phyloP scores from a whole-genome alignment of 2,329 filamentous ascomycete genomes.

The Harringtonia aguacate region DNA sequence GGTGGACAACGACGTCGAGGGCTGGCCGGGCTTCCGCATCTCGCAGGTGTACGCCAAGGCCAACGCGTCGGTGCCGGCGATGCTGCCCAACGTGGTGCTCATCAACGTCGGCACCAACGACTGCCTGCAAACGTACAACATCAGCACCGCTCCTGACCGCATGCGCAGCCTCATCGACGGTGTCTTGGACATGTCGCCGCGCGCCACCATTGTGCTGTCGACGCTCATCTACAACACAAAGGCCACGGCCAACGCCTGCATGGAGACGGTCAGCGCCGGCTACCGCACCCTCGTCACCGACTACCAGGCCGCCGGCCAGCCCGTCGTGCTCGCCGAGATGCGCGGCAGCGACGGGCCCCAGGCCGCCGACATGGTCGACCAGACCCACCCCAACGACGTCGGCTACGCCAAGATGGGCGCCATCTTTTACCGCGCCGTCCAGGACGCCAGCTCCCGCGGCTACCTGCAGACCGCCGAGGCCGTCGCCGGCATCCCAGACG shows the following conservation, averaged over 20 bases:
- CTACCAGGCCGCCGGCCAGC: slow-evolving; percentile 8
- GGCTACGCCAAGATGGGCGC: slow-evolving; percentile 9
- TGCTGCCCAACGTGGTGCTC: slow-evolving; percentile 12
- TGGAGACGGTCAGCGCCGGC: slow-evolving; percentile 9
- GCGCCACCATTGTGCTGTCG: slow-evolving; percentile 14
- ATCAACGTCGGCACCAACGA: slow-evolving; percentile 14
- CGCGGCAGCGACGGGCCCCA: slow-evolving; percentile 6
- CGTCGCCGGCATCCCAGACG: not conserved
- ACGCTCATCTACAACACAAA: slow-evolving; percentile 12
- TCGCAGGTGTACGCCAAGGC: slow-evolving; percentile 4
- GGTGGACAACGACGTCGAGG: slow-evolving; percentile 7
- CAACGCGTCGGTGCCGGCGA: not conserved
- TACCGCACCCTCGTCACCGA: slow-evolving; percentile 4
- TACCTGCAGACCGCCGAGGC: not conserved
- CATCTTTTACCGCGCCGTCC: not conserved
- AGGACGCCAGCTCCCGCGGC: not conserved
- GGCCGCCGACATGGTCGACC: slow-evolving; percentile 9
- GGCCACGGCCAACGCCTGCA: slow-evolving; percentile 6
- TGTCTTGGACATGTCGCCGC: slow-evolving; percentile 9
- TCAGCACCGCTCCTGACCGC: slow-evolving; percentile 8
- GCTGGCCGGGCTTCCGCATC: slow-evolving; percentile 5
- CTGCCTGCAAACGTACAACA: slow-evolving; percentile 11
- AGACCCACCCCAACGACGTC: slow-evolving; percentile 8
- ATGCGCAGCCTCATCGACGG: slow-evolving; percentile 12
- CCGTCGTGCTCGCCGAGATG: slow-evolving; percentile 13